These are phyloP conservation scores for Arabidopsis arenosa DNA, from an alignment of 345 rosid genomes.

Conservation along the genomic window DNA sequence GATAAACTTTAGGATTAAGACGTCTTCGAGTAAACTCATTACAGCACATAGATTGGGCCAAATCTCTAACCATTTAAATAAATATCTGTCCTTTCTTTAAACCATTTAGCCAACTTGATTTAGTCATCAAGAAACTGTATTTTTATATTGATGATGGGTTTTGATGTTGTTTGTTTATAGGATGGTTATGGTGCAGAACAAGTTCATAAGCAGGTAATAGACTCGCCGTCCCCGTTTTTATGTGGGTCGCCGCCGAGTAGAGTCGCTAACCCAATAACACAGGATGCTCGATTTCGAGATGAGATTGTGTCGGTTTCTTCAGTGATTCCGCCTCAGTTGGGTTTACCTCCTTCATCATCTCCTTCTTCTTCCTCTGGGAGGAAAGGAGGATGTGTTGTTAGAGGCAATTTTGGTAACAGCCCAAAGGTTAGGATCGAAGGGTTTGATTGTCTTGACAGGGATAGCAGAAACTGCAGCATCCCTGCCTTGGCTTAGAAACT, in stretches of 20 bases:
- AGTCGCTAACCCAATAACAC: conserved; percentile 98
- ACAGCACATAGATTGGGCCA: conserved; percentile 42
- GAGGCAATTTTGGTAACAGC: conserved; percentile 84
- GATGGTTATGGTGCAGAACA: conserved; percentile 70
- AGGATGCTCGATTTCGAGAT: conserved; percentile 86
- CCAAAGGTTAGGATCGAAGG: conserved; percentile 93
- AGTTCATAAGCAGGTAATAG: conserved; percentile 59
- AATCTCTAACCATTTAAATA: background rate
- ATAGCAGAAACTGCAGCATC: conserved; percentile 69
- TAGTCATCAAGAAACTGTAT: conserved; percentile 5
- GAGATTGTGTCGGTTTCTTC: conserved; percentile 46
- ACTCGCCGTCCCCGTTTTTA: conserved; percentile 73
- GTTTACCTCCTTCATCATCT: conserved; percentile 42
- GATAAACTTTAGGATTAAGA: conserved; percentile 14
- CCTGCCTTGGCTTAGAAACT: conserved; percentile 73
- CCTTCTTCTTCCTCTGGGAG: conserved; percentile 69
- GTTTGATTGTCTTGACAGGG: conserved; percentile 94
- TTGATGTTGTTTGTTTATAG: conserved; percentile 40
- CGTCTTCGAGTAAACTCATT: conserved; percentile 36
- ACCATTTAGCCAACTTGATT: conserved; percentile 16
- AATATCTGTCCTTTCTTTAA: background rate
- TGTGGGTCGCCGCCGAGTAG: conserved; percentile 99
- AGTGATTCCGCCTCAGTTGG: conserved; percentile 41
- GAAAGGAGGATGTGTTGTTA: conserved; percentile 69
- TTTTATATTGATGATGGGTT: background rate